A percentile compares a stretch with the other conserved stretches of the same genome.
phyloP scores from a whole-genome alignment of 352 stramenopile species.

The Blastocystis sp. region DNA sequence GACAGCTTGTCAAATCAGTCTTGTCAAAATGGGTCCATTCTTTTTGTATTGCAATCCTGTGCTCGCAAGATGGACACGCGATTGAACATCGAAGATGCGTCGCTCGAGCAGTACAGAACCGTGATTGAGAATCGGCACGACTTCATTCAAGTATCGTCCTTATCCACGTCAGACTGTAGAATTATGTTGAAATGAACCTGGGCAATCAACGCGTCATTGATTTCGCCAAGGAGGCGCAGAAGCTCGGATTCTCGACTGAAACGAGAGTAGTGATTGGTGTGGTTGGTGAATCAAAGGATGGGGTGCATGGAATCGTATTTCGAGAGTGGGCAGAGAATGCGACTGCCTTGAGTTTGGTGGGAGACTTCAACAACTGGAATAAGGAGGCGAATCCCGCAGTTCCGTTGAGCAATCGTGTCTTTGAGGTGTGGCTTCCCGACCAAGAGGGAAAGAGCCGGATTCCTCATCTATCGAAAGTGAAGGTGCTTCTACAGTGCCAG shows the following conservation, averaged over 20 bases:
- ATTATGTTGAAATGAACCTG: conserved; percentile 46
- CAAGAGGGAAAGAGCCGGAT: background rate
- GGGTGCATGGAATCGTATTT: conserved; percentile 52
- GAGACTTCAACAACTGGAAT: conserved; percentile 76
- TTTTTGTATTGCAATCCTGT: background rate
- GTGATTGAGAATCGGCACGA: conserved; percentile 67
- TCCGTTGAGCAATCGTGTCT: conserved; percentile 5
- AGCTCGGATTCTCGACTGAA: conserved; percentile 38
- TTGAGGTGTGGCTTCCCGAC: conserved; percentile 57
- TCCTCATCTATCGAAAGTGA: conserved; percentile 65
- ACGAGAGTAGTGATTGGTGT: background rate
- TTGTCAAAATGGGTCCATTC: conserved; percentile 41
- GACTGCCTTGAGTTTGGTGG: conserved; percentile 54
- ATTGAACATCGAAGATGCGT: conserved; percentile 29
- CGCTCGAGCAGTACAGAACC: background rate
- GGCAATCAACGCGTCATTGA: conserved; percentile 26
- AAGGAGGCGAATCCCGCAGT: conserved; percentile 23
- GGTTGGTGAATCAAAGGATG: conserved; percentile 11
- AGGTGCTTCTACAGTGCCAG: background rate
- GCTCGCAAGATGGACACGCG: background rate
- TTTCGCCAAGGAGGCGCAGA: conserved; percentile 4
- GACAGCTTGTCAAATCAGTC: background rate
- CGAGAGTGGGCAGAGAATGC: conserved; percentile 74
- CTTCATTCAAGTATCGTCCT: conserved; percentile 35
- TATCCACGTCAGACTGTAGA: conserved; percentile 3